Conservation (phyloP, 75 land plant genomes). For the Pinus tabuliformis region DNA sequence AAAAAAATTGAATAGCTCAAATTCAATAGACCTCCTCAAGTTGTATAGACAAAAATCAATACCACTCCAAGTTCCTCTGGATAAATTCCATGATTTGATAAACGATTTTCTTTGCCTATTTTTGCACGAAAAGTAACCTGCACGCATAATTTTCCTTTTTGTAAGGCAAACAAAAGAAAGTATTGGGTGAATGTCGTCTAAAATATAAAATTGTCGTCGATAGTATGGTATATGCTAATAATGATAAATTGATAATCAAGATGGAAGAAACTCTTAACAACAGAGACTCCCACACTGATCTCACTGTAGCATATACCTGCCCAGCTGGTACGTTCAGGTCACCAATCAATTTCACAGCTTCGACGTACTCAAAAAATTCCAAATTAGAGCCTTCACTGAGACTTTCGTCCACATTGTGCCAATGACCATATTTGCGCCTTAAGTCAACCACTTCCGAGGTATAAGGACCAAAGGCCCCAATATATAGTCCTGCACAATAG, state of each 20-base stretch:
- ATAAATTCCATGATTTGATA: slow-evolving; percentile 69
- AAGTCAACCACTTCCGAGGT: slow-evolving; percentile 89
- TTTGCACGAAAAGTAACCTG: slow-evolving; percentile 96
- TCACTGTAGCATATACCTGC: slow-evolving; percentile 42
- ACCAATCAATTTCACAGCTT: slow-evolving; percentile 96
- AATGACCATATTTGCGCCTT: slow-evolving; percentile 83
- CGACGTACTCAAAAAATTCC: slow-evolving; percentile 98
- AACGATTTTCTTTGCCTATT: slow-evolving; percentile 66
- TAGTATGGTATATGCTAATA: neutral
- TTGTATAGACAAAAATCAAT: slow-evolving; percentile 5
- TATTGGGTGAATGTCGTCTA: neutral
- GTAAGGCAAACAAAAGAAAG: slow-evolving; percentile 3
- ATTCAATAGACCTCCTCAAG: neutral
- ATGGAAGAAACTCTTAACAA: neutral
- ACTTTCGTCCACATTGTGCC: slow-evolving; percentile 39
- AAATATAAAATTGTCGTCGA: neutral
- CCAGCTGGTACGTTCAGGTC: slow-evolving; percentile 98
- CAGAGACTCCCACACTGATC: neutral
- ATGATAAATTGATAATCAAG: neutral
- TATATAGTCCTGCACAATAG: slow-evolving; percentile 69
- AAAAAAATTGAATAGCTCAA: slow-evolving; percentile 1
- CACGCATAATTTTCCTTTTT: neutral
- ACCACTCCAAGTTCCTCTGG: slow-evolving; percentile 99
- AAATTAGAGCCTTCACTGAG: slow-evolving; percentile 29
- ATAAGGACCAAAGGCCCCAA: slow-evolving; percentile 91